A percentile compares a stretch with the other conserved stretches of the same genome.
Conservation (phyloP, 1,284 basidiomycete genomes). For the Cutaneotrichosporon sp. region DNA sequence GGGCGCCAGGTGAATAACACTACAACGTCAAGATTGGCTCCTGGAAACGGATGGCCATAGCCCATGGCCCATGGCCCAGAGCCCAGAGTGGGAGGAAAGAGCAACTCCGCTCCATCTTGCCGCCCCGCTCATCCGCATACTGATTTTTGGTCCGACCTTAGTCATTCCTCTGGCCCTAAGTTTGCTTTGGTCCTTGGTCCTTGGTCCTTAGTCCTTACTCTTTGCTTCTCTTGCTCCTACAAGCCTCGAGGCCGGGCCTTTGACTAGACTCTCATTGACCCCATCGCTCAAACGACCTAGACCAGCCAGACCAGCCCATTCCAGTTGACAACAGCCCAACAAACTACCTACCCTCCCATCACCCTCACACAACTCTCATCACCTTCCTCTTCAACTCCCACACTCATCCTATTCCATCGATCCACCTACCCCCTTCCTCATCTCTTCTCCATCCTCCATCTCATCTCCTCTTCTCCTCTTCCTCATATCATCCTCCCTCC, state of each 20-base stretch:
- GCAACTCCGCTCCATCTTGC: too few relatives aligned
- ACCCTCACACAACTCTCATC: background rate
- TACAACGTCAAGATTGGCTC: too few relatives aligned
- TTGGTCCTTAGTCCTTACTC: background rate
- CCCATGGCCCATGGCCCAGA: too few relatives aligned
- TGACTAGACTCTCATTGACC: background rate
- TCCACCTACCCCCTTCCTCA: background rate
- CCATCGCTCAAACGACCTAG: background rate
- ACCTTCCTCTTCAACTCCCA: background rate
- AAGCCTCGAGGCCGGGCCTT: background rate
- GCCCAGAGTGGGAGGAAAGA: too few relatives aligned
- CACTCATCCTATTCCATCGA: background rate
- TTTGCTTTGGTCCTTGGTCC: background rate
- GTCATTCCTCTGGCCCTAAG: too few relatives aligned
- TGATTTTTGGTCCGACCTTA: too few relatives aligned
- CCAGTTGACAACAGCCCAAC: too few relatives aligned
- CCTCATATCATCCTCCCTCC: background rate
- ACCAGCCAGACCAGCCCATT: too few relatives aligned
- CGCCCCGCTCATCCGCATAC: too few relatives aligned
- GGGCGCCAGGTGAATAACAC: too few relatives aligned
- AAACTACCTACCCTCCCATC: background rate
- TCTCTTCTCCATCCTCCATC: background rate
- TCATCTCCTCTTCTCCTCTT: background rate
- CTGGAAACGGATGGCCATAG: too few relatives aligned
- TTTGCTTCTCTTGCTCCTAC: background rate